Evolutionary conservation across 2,329 filamentous ascomycete species (phyloP).

Genomic region (Thermothelomyces thermophilus): DNA sequence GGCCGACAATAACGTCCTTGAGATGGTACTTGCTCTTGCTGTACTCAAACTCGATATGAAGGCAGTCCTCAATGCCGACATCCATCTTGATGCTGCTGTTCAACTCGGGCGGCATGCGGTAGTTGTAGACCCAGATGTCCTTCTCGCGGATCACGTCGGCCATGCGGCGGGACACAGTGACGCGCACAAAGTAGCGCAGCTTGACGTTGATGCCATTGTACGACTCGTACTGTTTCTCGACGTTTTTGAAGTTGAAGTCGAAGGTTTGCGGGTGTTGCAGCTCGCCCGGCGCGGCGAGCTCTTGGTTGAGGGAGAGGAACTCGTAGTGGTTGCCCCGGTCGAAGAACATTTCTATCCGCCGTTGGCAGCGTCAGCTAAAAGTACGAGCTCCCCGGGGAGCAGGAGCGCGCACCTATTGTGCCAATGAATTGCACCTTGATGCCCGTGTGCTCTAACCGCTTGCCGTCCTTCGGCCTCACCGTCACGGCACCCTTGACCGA

Average conservation of each 20-base stretch:
- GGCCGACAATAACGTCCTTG: constrained; percentile 96
- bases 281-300: constrained; percentile 92
- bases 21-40: constrained; percentile 99
- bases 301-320: constrained; percentile 93
- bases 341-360: constrained; percentile 90
- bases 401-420: constrained; percentile 67
- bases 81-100: constrained; percentile 99
- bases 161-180: constrained; percentile 95
- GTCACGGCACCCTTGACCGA: constrained; percentile 96
- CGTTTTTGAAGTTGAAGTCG: constrained; percentile 99
- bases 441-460: constrained; percentile 93
- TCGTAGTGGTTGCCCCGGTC: constrained; percentile 99
- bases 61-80: constrained; percentile 96
- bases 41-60: constrained; percentile 99
- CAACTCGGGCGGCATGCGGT: constrained; percentile 95
- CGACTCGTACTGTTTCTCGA: constrained; percentile 99
- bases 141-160: constrained; percentile 97
- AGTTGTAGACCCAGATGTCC: constrained; percentile 99
- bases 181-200: constrained; percentile 94
- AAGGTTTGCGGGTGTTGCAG: constrained; percentile 98
- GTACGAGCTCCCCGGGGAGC: background rate
- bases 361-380: background rate
- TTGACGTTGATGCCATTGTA: constrained; percentile 99
- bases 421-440: constrained; percentile 99
- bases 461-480: constrained; percentile 93